Evolutionary conservation across 164 flowering plant species (phyloP).

Genomic region (Vitis rotundifolia): DNA sequence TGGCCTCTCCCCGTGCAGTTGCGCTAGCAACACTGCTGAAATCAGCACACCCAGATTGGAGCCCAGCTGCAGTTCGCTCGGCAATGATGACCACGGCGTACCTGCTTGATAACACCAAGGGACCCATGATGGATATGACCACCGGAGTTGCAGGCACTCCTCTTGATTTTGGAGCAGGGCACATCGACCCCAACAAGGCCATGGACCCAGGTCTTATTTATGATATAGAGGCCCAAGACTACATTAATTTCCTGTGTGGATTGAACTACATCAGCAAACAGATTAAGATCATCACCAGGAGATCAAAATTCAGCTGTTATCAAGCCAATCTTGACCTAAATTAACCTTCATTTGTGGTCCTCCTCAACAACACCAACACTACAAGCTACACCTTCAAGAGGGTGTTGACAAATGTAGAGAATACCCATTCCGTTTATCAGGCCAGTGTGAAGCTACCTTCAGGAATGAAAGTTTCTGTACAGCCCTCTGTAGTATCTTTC

Average conservation of each 20-base stretch:
- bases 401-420: conserved; percentile 21
- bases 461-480: conserved; percentile 11
- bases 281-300: no score
- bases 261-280: no score
- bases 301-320: no score
- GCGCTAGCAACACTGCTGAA: conserved; percentile 38
- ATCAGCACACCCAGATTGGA: conserved; percentile 38
- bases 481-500: conserved; percentile 9
- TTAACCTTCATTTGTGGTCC: conserved; percentile 28
- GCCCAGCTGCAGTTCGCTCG: conserved; percentile 39
- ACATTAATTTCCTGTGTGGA: no score
- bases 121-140: no score
- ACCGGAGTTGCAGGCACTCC: no score
- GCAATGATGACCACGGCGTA: conserved; percentile 49
- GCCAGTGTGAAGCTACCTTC: conserved; percentile 15
- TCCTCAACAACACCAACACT: conserved; percentile 22
- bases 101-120: no score
- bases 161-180: no score
- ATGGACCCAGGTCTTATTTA: no score
- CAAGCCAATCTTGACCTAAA: no score
- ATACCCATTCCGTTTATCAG: conserved; percentile 12
- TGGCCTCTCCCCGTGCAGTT: conserved; percentile 34
- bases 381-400: conserved; percentile 14
- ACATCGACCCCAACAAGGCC: no score
- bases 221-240: no score